These are phyloP conservation scores for Globisporangium barbulae DNA, from an alignment of 352 stramenopile genomes.

Conservation along the genomic window DNA sequence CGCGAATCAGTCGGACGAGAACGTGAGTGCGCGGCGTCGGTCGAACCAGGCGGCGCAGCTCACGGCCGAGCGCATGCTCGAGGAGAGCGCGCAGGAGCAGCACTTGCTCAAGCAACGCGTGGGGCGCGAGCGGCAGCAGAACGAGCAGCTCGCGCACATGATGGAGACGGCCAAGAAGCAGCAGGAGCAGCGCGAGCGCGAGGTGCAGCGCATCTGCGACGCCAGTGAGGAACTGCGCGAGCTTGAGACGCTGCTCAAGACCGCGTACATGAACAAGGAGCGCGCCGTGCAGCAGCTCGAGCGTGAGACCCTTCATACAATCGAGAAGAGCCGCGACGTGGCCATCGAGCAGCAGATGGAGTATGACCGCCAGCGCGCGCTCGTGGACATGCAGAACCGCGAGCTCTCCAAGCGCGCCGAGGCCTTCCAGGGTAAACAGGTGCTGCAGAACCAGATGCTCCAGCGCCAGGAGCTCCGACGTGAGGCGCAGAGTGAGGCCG, in stretches of 20 bases:
- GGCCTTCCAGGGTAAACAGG: constrained; percentile 64
- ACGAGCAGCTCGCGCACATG: constrained; percentile 63
- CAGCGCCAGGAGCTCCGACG: constrained; percentile 57
- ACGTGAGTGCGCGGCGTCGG: constrained; percentile 38
- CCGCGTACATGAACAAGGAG: constrained; percentile 94
- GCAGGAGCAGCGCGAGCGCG: constrained; percentile 72
- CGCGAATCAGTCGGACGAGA: constrained; percentile 64
- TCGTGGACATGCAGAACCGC: constrained; percentile 66
- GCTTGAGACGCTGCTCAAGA: constrained; percentile 87
- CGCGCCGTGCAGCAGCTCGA: constrained; percentile 88
- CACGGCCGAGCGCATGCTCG: constrained; percentile 65
- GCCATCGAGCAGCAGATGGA: constrained; percentile 94
- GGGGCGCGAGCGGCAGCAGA: constrained; percentile 55
- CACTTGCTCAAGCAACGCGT: constrained; percentile 22
- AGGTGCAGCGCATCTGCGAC: constrained; percentile 91
- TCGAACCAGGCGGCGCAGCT: constrained; percentile 62
- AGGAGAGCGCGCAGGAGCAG: constrained; percentile 36
- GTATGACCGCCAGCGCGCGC: constrained; percentile 79
- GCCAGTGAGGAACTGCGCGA: constrained; percentile 88
- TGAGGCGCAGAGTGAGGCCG: constrained; percentile 65
- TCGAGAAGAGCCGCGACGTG: constrained; percentile 72
- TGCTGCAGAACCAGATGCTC: constrained; percentile 67
- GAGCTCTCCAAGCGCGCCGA: constrained; percentile 59
- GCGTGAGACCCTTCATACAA: constrained; percentile 61
- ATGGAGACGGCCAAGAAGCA: constrained; percentile 61